Conservation (phyloP, 768 basidiomycete genomes). For the Roridomyces roridus region DNA sequence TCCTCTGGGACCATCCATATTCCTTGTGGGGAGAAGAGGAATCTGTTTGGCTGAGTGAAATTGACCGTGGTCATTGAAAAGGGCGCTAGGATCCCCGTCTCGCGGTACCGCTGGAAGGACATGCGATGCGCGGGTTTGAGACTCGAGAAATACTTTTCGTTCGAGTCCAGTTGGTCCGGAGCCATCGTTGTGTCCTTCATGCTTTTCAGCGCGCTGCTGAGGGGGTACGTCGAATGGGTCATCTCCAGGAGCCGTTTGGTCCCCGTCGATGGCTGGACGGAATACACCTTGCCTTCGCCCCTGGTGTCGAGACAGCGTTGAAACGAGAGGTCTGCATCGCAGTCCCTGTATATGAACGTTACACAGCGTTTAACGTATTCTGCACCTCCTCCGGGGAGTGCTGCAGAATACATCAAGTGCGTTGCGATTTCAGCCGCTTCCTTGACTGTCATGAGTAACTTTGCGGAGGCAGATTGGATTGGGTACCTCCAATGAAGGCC, state of each 20-base stretch:
- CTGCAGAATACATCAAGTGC: constrained; percentile 42
- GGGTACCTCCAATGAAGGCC: constrained; percentile 25
- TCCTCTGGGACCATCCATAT: constrained; percentile 45
- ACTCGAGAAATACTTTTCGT: constrained; percentile 41
- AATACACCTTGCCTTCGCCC: constrained; percentile 32
- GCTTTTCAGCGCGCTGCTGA: constrained; percentile 27
- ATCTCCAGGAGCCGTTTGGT: constrained; percentile 29
- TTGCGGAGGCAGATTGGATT: not conserved
- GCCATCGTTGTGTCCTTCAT: constrained; percentile 39
- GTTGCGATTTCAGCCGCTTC: constrained; percentile 38
- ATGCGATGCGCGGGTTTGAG: constrained; percentile 44
- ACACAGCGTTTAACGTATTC: constrained; percentile 32
- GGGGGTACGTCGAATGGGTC: constrained; percentile 31
- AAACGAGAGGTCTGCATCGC: constrained; percentile 15
- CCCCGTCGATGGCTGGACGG: constrained; percentile 19
- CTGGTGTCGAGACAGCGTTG: constrained; percentile 26
- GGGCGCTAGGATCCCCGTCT: constrained; percentile 36
- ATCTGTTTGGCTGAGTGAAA: constrained; percentile 39
- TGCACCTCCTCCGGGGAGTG: constrained; percentile 31
- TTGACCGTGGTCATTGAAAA: constrained; percentile 32
- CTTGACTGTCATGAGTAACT: not conserved
- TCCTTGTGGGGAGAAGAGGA: constrained; percentile 45
- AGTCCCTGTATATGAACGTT: constrained; percentile 26
- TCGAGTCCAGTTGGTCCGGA: constrained; percentile 41
- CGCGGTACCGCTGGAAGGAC: constrained; percentile 33